Conservation (phyloP, 805 yeast genomes). For the Scheffersomyces lignosus region DNA sequence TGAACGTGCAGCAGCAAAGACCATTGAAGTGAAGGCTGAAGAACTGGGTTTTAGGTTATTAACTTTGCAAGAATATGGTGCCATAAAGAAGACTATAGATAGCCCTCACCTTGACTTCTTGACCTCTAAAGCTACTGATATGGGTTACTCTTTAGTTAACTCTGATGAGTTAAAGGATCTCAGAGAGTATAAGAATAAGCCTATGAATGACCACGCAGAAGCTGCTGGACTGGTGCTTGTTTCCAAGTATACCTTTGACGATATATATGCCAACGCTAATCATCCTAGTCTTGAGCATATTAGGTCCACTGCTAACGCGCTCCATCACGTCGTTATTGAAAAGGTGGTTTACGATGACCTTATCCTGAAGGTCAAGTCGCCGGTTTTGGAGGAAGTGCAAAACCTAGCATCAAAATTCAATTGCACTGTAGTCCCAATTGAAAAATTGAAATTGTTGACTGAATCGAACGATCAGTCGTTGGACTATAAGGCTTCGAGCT, state of each 20-base stretch:
- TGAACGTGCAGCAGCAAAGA: slow-evolving; percentile 11
- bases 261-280: slow-evolving; percentile 12
- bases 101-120: slow-evolving; percentile 24
- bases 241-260: slow-evolving; percentile 8
- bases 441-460: not conserved
- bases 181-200: slow-evolving; percentile 1
- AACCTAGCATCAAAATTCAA: not conserved
- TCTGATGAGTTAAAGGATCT: slow-evolving; percentile 14
- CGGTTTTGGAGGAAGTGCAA: not conserved
- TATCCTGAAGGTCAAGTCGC: not conserved
- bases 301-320: not conserved
- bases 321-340: not conserved
- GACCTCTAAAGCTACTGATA: slow-evolving; percentile 5
- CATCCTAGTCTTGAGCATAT: slow-evolving; percentile 7
- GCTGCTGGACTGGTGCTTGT: not conserved
- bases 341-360: not conserved
- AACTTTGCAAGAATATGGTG: slow-evolving; percentile 22
- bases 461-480: not conserved
- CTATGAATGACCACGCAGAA: not conserved
- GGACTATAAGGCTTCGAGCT: slow-evolving; percentile 1
- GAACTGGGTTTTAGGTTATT: slow-evolving; percentile 25
- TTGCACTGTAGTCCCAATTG: slow-evolving; percentile 1
- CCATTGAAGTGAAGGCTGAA: slow-evolving; percentile 16
- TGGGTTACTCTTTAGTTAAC: slow-evolving; percentile 9
- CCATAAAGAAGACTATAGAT: slow-evolving; percentile 14